A percentile compares a stretch with the other conserved stretches of the same genome.
Evolutionary conservation across 1,139 yeast genomes (phyloP).

Genomic region (Pichia sp.): DNA sequence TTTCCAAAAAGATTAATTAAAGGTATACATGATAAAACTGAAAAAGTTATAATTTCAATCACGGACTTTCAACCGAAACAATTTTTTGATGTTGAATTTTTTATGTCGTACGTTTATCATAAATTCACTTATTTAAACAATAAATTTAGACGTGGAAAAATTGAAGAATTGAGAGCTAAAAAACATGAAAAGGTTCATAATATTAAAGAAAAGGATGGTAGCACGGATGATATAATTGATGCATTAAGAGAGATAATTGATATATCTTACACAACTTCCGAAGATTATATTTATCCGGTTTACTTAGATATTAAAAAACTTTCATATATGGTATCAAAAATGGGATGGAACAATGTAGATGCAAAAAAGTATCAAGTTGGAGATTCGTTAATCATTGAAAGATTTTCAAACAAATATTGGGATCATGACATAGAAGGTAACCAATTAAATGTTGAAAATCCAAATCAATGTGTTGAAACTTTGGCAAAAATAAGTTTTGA

Average conservation of each 20-base stretch:
- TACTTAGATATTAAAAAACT: constrained; percentile 46
- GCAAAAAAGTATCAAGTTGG: constrained; percentile 37
- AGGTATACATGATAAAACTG: constrained; percentile 21
- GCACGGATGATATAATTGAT: constrained; percentile 35
- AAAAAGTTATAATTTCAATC: constrained; percentile 49
- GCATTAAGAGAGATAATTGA: constrained; percentile 44
- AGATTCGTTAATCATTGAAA: constrained; percentile 36
- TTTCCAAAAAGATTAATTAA: constrained; percentile 28
- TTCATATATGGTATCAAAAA: constrained; percentile 28
- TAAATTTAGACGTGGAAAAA: constrained; percentile 33
- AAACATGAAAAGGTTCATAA: constrained; percentile 40
- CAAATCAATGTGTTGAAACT: constrained; percentile 11
- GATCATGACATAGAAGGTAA: constrained; percentile 12
- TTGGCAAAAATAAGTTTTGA: constrained; percentile 13
- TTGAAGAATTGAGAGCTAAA: constrained; percentile 35
- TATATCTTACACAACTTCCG: constrained; percentile 33
- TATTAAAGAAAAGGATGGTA: constrained; percentile 40
- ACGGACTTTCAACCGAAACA: constrained; percentile 39
- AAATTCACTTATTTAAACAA: constrained; percentile 34
- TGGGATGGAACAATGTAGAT: constrained; percentile 40
- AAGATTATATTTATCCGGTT: constrained; percentile 42
- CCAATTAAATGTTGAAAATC: constrained; percentile 11
- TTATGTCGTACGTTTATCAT: constrained; percentile 46
- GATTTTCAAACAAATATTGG: constrained; percentile 26
- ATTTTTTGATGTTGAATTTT: constrained; percentile 36